A percentile compares a stretch with the other conserved stretches of the same genome.
Conservation (phyloP, 1,284 basidiomycete species). For the Malassezia vespertilionis region DNA sequence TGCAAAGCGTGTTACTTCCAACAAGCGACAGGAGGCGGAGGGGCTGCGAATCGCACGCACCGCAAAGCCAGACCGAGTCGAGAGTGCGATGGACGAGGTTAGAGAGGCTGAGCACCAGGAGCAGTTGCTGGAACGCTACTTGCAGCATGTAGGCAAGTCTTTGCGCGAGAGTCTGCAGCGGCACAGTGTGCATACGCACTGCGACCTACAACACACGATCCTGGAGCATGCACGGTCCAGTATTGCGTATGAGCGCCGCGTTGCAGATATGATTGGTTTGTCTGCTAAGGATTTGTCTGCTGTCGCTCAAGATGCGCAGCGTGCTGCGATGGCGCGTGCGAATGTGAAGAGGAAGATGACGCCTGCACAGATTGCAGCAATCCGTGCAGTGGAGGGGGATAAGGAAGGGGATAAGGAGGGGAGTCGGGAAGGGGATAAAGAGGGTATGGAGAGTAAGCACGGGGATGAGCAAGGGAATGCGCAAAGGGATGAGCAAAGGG, state of each 20-base stretch:
- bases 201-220: slow-evolving; percentile 31
- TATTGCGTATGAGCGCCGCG: not conserved
- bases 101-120: slow-evolving; percentile 34
- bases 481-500: not conserved
- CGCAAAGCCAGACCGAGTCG: slow-evolving; percentile 26
- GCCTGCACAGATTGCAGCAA: slow-evolving; percentile 12
- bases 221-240: slow-evolving; percentile 25
- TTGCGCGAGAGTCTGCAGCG: slow-evolving; percentile 29
- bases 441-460: not conserved
- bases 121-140: slow-evolving; percentile 22
- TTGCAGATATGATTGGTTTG: slow-evolving; percentile 5
- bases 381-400: slow-evolving; percentile 1
- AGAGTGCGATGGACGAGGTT: slow-evolving; percentile 31
- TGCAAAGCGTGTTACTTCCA: slow-evolving; percentile 25
- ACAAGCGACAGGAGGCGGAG: slow-evolving; percentile 32
- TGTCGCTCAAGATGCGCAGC: slow-evolving; percentile 4
- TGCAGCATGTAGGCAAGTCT: slow-evolving; percentile 22
- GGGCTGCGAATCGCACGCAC: slow-evolving; percentile 24
- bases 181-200: slow-evolving; percentile 34
- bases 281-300: slow-evolving; percentile 4
- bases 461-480: not conserved
- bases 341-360: slow-evolving; percentile 5
- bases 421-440: not conserved
- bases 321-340: not conserved
- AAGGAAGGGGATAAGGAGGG: not conserved